Conservation (phyloP, 441 rosid species). For the Rhodomyrtus psidioides region DNA sequence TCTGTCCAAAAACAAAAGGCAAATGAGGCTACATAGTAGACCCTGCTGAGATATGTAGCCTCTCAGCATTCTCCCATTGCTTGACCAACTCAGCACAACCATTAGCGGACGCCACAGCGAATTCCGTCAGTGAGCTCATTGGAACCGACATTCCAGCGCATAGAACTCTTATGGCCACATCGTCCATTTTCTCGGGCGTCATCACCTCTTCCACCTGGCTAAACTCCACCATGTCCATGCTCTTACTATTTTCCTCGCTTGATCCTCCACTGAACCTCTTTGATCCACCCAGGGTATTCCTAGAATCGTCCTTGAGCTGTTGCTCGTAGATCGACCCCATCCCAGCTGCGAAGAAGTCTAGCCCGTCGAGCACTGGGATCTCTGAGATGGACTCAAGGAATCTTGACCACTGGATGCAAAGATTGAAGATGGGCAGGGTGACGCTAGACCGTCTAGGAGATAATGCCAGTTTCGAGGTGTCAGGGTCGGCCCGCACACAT, state of each 20-base stretch:
- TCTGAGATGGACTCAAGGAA: conserved; percentile 55
- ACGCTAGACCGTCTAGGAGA: conserved; percentile 54
- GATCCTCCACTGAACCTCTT: conserved; percentile 36
- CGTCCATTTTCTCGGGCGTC: conserved; percentile 75
- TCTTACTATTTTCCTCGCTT: conserved; percentile 6
- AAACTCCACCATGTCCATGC: conserved; percentile 52
- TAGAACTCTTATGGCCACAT: conserved; percentile 66
- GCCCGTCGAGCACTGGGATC: conserved; percentile 64
- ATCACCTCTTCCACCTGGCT: conserved; percentile 51
- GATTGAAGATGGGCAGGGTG: conserved; percentile 60
- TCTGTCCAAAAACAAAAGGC: too few species aligned
- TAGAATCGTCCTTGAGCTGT: conserved; percentile 55
- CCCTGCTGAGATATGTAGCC: too few species aligned
- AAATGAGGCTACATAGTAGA: too few species aligned
- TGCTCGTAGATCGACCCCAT: conserved; percentile 84
- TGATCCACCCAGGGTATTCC: conserved; percentile 31
- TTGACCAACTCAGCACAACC: too few species aligned
- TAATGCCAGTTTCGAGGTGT: conserved; percentile 43
- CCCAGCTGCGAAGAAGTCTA: conserved; percentile 87
- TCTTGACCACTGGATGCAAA: conserved; percentile 80
- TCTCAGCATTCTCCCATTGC: too few species aligned
- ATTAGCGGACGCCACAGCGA: too few species aligned
- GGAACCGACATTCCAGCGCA: conserved; percentile 99
- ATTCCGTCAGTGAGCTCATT: too few species aligned
- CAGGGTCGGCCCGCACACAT: conserved; percentile 47